Conservation (phyloP, 2,329 filamentous ascomycete genomes). For the Zymoseptoria passerinii region DNA sequence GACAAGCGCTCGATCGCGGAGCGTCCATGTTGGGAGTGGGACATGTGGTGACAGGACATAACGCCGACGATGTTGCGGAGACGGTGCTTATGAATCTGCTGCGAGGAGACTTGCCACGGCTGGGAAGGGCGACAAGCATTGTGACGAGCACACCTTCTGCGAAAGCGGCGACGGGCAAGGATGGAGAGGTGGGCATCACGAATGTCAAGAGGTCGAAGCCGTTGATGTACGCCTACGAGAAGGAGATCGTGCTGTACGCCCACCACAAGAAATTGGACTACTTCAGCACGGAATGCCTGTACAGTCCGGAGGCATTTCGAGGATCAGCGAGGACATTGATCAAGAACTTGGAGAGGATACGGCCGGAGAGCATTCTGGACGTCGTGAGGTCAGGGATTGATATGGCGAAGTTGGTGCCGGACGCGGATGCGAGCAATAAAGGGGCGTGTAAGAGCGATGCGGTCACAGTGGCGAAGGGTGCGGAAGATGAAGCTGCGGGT, state of each 20-base stretch:
- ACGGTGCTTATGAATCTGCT: constrained; percentile 97
- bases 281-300: constrained; percentile 97
- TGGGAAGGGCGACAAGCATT: constrained; percentile 85
- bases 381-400: constrained; percentile 93
- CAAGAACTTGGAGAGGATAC: constrained; percentile 87
- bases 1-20: constrained; percentile 88
- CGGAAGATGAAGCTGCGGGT: constrained; percentile 52
- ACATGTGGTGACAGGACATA: constrained; percentile 95
- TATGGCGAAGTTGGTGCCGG: constrained; percentile 79
- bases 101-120: constrained; percentile 75
- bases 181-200: constrained; percentile 49
- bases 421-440: constrained; percentile 39
- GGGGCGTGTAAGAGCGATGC: constrained; percentile 38
- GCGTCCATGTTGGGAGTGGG: constrained; percentile 78
- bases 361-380: constrained; percentile 89
- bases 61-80: constrained; percentile 94
- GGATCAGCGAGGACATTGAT: constrained; percentile 86
- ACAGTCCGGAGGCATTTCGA: constrained; percentile 92
- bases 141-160: constrained; percentile 54
- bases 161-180: constrained; percentile 8
- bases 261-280: constrained; percentile 96
- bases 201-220: constrained; percentile 95
- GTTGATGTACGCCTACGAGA: constrained; percentile 96
- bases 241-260: constrained; percentile 96
- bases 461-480: constrained; percentile 24